phyloP scores from a whole-genome alignment of 169 alveolate genomes.

The Eimeria maxima region DNA sequence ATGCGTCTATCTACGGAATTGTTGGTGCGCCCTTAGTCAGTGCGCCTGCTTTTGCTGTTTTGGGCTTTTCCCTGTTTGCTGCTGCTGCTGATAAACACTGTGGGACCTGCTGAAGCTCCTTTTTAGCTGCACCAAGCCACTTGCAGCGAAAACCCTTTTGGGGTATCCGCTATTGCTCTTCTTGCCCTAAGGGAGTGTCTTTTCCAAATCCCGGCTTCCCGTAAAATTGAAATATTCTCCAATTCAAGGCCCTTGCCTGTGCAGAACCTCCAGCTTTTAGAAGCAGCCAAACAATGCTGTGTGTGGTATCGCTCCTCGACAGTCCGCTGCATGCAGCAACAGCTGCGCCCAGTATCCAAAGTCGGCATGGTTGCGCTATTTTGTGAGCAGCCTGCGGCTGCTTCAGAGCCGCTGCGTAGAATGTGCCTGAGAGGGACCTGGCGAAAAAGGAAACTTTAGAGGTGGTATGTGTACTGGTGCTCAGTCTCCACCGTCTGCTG shows the following conservation, averaged over 20 bases:
- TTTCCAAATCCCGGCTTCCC: not conserved
- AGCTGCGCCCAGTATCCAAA: no score
- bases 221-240: not conserved
- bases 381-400: no score
- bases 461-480: not conserved
- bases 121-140: not conserved
- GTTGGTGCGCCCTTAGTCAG: not conserved
- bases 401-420: no score
- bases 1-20: not conserved
- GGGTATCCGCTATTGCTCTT: not conserved
- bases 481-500: not conserved
- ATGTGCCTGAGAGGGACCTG: no score
- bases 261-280: not conserved
- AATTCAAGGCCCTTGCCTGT: not conserved
- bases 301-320: no score
- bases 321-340: no score
- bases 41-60: not conserved
- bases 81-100: not conserved
- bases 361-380: no score
- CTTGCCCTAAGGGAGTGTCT: not conserved
- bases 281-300: not conserved
- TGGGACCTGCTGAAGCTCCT: not conserved
- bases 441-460: not conserved
- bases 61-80: not conserved
- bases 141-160: not conserved